Percentiles rank a stretch among this genome's conserved stretches.
Conservation (phyloP, 2,329 filamentous ascomycete genomes). For the Xylaria digitata region DNA sequence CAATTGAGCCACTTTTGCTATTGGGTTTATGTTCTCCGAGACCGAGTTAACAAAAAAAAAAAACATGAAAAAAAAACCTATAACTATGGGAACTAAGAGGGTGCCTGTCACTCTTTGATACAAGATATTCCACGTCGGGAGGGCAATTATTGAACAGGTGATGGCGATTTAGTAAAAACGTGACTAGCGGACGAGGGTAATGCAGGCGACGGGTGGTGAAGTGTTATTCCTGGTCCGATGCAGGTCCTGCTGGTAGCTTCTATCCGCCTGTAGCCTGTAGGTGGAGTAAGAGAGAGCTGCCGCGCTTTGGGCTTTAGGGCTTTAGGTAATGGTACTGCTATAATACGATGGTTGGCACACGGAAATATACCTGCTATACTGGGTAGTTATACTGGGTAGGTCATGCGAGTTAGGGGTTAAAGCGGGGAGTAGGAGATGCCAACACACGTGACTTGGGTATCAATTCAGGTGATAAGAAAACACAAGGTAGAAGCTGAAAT, state of each 20-base stretch:
- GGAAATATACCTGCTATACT: too few species aligned
- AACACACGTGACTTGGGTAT: conserved; percentile 24
- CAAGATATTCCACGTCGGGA: conserved; percentile 1
- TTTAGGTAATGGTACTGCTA: background rate
- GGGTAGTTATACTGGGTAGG: background rate
- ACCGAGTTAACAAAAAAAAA: background rate
- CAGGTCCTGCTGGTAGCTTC: conserved; percentile 14
- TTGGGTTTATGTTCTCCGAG: background rate
- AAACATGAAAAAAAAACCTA: background rate
- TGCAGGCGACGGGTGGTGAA: conserved; percentile 14
- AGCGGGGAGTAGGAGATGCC: conserved; percentile 12
- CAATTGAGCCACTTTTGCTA: conserved; percentile 22
- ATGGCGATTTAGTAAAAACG: conserved; percentile 17
- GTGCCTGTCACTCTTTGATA: conserved; percentile 1
- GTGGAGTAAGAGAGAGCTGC: conserved; percentile 7
- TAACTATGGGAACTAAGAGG: background rate
- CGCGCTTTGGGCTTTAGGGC: background rate
- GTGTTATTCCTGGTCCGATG: conserved; percentile 22
- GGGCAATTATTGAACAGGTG: conserved; percentile 12
- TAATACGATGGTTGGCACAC: background rate
- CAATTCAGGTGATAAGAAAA: conserved; percentile 2
- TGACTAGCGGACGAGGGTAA: background rate
- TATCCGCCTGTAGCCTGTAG: background rate
- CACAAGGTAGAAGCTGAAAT: background rate
- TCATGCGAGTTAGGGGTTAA: background rate